Evolutionary conservation across 805 yeast genomes (phyloP), one percentile per base, ranked within the genome.

Genomic region (Kodamaea kakaduensis): DNA sequence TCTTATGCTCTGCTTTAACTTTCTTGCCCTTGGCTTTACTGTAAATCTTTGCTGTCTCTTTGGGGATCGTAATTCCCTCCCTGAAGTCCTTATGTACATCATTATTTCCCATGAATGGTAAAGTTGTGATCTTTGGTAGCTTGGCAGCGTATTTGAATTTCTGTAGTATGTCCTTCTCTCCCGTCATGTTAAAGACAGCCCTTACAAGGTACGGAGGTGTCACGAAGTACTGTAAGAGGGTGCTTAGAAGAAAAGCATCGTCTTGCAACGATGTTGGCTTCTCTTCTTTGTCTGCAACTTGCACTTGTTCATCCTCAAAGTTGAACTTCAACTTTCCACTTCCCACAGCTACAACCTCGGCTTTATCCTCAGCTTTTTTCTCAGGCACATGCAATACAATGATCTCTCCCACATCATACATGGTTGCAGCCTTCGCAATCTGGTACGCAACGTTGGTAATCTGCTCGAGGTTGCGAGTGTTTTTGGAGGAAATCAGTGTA

Each of bases 181-280:
- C 34, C 10, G 36, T 29, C 28, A 31, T 23, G 21, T 52, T 51
- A 62, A 87, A 85, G 4, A 81, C 69, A 2, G 79, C 59, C 41
- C 80, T 79, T 13, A 79, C 73, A 27, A 88, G 65, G 51, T 88
- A 85, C 32, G 86, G 83, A 1, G 96, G 96, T 0, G 96, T 87
- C 10, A 87, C 77, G 50, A 85, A 85, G 52, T 65, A 87, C 52
- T 86, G 95, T 38, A 88, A 61, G 25, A 88, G 64, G 1, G 80
- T 66, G 1, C 90, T 88, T 36, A 86, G 69, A 6, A 79, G 50
- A 52, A 79, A 57, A 0, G 80, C 61, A 23, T 67, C 64, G 38
- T 44, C 3, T 19, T 44, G 36, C 22, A 41, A 51, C 25, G 25
- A 37, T 19, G 31, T 24, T 19, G 46, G 43, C 29, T 48, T 50